Percentiles rank a stretch among this genome's conserved stretches.
These are phyloP conservation scores for Mesembryanthemum crystallinum DNA, from an alignment of 148 eudicot genomes.

Conservation along the genomic window DNA sequence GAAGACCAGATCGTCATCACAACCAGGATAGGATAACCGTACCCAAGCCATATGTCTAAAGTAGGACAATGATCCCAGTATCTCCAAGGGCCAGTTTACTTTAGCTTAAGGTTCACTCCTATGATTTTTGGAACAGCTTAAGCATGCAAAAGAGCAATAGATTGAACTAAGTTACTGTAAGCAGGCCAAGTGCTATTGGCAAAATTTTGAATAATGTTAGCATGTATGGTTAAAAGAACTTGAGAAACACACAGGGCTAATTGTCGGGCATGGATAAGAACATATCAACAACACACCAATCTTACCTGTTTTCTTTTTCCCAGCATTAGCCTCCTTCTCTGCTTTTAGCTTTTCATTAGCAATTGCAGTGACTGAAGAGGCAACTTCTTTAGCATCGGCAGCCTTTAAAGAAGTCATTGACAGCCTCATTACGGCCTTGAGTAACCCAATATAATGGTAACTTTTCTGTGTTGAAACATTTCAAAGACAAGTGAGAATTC, in stretches of 20 bases:
- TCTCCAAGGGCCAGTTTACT: neutral
- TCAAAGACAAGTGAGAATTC: neutral
- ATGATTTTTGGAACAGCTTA: too few relatives aligned
- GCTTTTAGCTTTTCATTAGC: conserved; percentile 79
- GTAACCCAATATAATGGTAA: conserved; percentile 63
- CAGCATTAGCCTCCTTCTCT: conserved; percentile 78
- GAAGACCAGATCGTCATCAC: neutral
- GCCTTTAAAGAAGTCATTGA: conserved; percentile 67
- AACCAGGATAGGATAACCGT: neutral
- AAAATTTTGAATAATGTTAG: too few relatives aligned
- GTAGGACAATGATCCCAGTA: neutral
- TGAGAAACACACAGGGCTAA: too few relatives aligned
- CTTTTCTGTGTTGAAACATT: conserved; percentile 57
- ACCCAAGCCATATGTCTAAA: neutral
- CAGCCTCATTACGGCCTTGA: conserved; percentile 67
- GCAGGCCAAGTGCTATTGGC: too few relatives aligned
- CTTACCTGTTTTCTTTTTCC: conserved; percentile 83
- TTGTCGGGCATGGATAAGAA: too few relatives aligned
- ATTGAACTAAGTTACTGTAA: too few relatives aligned
- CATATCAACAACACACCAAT: neutral
- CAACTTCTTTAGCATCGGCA: conserved; percentile 70
- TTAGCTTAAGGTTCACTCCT: too few relatives aligned
- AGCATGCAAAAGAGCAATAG: too few relatives aligned
- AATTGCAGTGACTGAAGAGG: conserved; percentile 69
- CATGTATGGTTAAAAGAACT: too few relatives aligned